Evolutionary conservation across 352 stramenopile genomes (phyloP).

Genomic region (Aphanomyces cochlioides): DNA sequence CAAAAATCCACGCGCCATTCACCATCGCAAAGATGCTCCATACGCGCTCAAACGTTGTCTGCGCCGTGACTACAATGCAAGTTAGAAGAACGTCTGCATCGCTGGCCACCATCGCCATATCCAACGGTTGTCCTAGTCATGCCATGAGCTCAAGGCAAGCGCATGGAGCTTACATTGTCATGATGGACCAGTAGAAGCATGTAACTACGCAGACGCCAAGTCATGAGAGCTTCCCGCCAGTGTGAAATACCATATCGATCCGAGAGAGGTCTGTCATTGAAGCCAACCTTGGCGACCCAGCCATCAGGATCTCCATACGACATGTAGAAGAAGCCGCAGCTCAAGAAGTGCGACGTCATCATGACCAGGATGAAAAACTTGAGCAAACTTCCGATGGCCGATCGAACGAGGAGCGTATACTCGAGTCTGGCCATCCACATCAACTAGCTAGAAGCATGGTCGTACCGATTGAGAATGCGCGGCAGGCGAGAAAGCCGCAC

Average conservation of each 20-base stretch:
- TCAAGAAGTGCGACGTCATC: conserved; percentile 78
- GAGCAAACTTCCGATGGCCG: conserved; percentile 67
- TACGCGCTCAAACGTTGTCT: conserved; percentile 60
- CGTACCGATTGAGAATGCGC: conserved; percentile 56
- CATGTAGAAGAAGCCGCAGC: conserved; percentile 61
- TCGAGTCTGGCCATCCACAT: conserved; percentile 41
- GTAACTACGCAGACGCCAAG: not conserved
- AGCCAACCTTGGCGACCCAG: conserved; percentile 42
- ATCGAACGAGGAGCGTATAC: conserved; percentile 66
- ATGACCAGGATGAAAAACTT: conserved; percentile 76
- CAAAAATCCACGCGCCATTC: conserved; percentile 73
- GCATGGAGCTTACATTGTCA: conserved; percentile 53
- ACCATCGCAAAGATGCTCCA: conserved; percentile 74
- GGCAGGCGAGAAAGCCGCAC: conserved; percentile 53
- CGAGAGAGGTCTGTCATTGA: conserved; percentile 43
- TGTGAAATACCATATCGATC: conserved; percentile 48
- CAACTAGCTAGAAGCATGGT: not conserved
- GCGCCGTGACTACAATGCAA: conserved; percentile 27
- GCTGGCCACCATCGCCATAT: conserved; percentile 45
- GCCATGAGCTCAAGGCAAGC: not conserved
- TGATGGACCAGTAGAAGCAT: conserved; percentile 74
- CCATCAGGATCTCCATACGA: conserved; percentile 46
- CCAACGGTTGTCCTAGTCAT: conserved; percentile 62
- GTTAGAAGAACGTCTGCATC: not conserved
- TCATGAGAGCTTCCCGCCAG: not conserved